Conservation (phyloP, 306 rosid genomes). For the Corylus americana region DNA sequence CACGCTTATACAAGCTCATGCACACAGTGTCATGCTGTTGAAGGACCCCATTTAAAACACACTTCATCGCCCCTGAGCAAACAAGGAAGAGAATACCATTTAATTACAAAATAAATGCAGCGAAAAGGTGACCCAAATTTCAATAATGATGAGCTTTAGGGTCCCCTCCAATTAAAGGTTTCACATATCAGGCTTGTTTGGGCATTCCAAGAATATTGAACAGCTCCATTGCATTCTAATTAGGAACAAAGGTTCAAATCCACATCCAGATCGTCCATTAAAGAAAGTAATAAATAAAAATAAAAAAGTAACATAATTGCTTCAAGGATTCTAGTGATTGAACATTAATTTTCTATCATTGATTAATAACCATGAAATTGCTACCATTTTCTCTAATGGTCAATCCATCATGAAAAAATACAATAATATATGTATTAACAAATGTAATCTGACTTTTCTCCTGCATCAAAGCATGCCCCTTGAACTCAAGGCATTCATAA, state of each 20-base stretch:
- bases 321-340: neutral
- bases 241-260: neutral
- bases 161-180: neutral
- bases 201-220: neutral
- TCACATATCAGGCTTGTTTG: neutral
- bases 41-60: slow-evolving; percentile 75
- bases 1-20: slow-evolving; percentile 83
- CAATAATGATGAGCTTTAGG: slow-evolving; percentile 3
- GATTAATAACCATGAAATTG: neutral
- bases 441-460: too few relatives aligned
- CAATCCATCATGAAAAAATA: neutral
- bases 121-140: neutral
- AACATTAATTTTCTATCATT: neutral
- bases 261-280: neutral
- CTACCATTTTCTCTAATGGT: neutral
- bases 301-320: neutral
- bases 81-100: slow-evolving; percentile 1
- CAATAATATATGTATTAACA: too few relatives aligned
- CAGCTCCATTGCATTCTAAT: neutral
- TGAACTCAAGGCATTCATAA: too few relatives aligned
- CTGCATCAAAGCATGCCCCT: too few relatives aligned
- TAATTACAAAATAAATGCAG: neutral
- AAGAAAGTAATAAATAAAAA: neutral
- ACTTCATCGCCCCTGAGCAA: slow-evolving; percentile 75
- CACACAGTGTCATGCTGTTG: slow-evolving; percentile 86